Base-by-base conservation (phyloP, 192 early-diverging fungal species). In the Coemansia sp. region DNA sequence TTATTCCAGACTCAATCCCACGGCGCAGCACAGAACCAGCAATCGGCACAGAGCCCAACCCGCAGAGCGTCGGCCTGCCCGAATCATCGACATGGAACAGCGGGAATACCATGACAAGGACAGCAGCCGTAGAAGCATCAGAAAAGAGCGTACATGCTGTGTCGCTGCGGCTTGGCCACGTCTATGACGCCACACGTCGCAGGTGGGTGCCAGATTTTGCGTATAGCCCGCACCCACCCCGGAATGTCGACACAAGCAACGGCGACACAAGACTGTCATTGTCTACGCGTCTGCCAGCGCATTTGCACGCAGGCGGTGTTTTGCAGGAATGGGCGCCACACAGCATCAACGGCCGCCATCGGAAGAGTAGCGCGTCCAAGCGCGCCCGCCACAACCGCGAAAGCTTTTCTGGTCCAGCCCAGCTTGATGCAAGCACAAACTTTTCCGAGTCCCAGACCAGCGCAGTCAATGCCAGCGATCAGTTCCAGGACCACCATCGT, bases 341-440 rank as follows among this genome's bases (percentile, higher is more conserved):
- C 63, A 30, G 60, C 58, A 16, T 30, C 36, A 36, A 51, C 12
- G 12, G 16, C 11, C 45, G 69, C 63, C 55, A 36, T 63, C 61
- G 44, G 30, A 30, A 34, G 39, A 9, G 48, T 18, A 52, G 46
- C 60, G 35, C 55, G 14, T 46, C 16, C 52, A 45, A 15, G 38
- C 53, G 46, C 46, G 26, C 33, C 20, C 43, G 67, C 62, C 62
- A 41, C 66, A 66, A 78, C 56, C 78, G 74, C 18, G 78, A 81
- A 67, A 81, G 78, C 67, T 81, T 81, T 52, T 81, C 78, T 30
- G 78, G 70, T 11, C 74, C 78, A 2, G 73, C 74, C 21, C 78
- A 81, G 52, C 64, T 81, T 16, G 78, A 76, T 16, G 70, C 64
- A 45, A 72, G 73, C 61, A 66, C 78, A 16, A 68, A 76, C 64